Evolutionary conservation across 1,139 yeast genomes (phyloP).

Genomic region (Taphrina confusa): DNA sequence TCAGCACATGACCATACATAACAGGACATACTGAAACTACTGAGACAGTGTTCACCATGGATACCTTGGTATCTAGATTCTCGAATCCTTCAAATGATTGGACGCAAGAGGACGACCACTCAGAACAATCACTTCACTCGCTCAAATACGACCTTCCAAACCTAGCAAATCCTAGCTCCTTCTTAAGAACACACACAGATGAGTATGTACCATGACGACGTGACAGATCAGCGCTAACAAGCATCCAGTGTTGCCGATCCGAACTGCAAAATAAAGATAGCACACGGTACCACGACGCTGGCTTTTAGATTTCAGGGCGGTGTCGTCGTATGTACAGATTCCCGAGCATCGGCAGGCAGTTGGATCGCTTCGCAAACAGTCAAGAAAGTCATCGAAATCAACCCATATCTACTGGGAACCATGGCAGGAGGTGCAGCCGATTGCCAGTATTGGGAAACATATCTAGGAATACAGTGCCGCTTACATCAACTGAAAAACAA

Average conservation of each 20-base stretch:
- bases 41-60: no score
- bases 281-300: conserved; percentile 97
- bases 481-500: conserved; percentile 91
- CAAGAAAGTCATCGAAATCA: conserved; percentile 93
- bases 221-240: no score
- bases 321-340: conserved; percentile 53
- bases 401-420: conserved; percentile 85
- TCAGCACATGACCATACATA: no score
- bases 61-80: conserved; percentile 37
- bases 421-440: conserved; percentile 99
- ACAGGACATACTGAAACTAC: no score
- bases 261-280: conserved; percentile 91
- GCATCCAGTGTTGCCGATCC: conserved; percentile 56
- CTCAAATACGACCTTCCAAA: conserved; percentile 22
- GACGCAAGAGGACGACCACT: conserved; percentile 7
- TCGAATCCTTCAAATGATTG: conserved; percentile 5
- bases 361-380: conserved; percentile 89
- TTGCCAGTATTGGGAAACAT: conserved; percentile 99
- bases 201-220: not conserved
- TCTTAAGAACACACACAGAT: conserved; percentile 36
- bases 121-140: conserved; percentile 15
- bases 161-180: conserved; percentile 34
- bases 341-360: conserved; percentile 37
- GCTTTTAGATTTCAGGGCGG: conserved; percentile 97
- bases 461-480: conserved; percentile 97